Evolutionary conservation across 2,329 filamentous ascomycete species (phyloP).

Genomic region (Dendrostoma leiphaemia): DNA sequence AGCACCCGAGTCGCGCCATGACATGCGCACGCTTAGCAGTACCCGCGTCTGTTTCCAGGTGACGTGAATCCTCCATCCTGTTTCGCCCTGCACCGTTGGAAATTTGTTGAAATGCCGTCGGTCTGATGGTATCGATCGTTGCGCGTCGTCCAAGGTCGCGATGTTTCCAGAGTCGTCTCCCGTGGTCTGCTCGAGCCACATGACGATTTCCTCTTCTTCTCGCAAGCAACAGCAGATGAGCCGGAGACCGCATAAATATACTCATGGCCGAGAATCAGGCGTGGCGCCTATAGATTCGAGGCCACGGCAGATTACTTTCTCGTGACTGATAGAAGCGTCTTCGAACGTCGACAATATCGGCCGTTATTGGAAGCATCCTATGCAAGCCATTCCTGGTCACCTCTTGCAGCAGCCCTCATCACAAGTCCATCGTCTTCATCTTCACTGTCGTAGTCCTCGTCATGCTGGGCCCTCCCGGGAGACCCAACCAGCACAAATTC

Average conservation of each 20-base stretch:
- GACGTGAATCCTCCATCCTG: neutral
- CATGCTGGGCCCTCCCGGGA: constrained; percentile 22
- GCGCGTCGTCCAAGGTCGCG: neutral
- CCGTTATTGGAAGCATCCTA: constrained; percentile 24
- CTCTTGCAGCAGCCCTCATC: constrained; percentile 55
- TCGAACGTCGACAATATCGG: neutral
- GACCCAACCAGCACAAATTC: constrained; percentile 15
- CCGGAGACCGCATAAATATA: no score
- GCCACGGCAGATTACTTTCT: no score
- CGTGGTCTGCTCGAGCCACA: neutral
- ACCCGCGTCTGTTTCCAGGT: neutral
- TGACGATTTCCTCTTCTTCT: no score
- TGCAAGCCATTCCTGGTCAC: constrained; percentile 60
- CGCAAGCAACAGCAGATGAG: no score
- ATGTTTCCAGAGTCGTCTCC: neutral
- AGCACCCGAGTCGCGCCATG: neutral
- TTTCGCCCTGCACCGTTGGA: neutral
- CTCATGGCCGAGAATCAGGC: no score
- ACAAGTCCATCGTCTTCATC: constrained; percentile 56
- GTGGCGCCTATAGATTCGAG: no score
- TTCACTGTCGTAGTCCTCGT: constrained; percentile 40
- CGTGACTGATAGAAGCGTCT: no score
- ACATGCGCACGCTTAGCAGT: neutral
- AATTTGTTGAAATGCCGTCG: neutral
- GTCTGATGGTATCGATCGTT: neutral